Evolutionary conservation across 2,329 filamentous ascomycete genomes (phyloP), one percentile per base, ranked within the genome.

Genomic region (Aspergillus chevalieri): DNA sequence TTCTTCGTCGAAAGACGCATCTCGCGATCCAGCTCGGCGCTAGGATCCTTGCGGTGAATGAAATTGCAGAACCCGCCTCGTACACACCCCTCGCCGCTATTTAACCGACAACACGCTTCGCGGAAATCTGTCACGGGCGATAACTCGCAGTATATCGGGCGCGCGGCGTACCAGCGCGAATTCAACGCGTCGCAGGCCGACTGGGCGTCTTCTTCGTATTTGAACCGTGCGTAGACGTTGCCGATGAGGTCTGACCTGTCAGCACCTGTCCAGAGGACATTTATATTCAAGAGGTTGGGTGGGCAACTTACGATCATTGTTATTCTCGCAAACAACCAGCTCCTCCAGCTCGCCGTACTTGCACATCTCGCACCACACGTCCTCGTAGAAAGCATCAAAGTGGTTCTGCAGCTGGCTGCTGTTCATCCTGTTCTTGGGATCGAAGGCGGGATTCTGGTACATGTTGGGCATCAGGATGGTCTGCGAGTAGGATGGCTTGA

Each of bases 291-390:
- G 38, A 26, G n/a, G 28, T 30, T 30, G 26, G 7, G 10, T 5
- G 17, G 15, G 43, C 48, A 50, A 81, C 84, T 62, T 70, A 88
- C 85, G 92, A 69, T 98, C 93, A 74, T 98, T 98, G 74, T 97
- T 97, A 74, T 98, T 98, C 76, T 98, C 93, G 74, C 93, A 98
- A 2, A 98, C 92, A 10, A 98, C 93, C 10, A 98, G 82, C 76
- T 98, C 93, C 75, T 98, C 93, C 33, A 97, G 80, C 74, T 97
- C 89, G 60, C 93, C 93, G 71, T 94, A 98, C 75, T 95, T 90
- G 85, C 93, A 97, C 78, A 98, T 89, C 81, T 98, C 93, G 76
- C 92, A 97, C 92, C 93, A 98, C 59, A 98, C 90, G 71, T 98
- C 93, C 77, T 98, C 93, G 79, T 98, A 98, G 73, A 98, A 98